Evolutionary conservation across 441 rosid species (phyloP).

Genomic region (Daphne laureola): DNA sequence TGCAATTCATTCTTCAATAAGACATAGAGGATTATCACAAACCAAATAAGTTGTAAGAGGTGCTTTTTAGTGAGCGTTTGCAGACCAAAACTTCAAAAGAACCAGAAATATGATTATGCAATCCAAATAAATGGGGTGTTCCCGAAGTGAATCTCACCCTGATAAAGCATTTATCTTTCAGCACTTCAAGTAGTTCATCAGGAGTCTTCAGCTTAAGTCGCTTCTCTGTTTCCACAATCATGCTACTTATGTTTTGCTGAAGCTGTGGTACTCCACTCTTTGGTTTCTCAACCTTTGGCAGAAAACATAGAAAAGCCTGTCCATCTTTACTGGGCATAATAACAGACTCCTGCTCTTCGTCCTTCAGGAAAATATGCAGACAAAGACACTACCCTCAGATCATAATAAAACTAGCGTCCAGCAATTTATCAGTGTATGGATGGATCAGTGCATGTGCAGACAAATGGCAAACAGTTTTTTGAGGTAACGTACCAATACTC

Average conservation of each 20-base stretch:
- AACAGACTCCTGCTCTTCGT: slow-evolving; percentile 71
- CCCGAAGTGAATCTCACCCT: slow-evolving; percentile 35
- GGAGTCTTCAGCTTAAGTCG: slow-evolving; percentile 72
- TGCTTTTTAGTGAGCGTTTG: too few relatives aligned
- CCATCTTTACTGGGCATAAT: slow-evolving; percentile 64
- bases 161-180: slow-evolving; percentile 50
- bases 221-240: slow-evolving; percentile 74
- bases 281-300: slow-evolving; percentile 72
- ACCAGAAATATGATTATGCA: too few relatives aligned
- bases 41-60: slow-evolving; percentile 5
- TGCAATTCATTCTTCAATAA: too few relatives aligned
- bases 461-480: too few relatives aligned
- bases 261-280: slow-evolving; percentile 35
- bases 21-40: not conserved
- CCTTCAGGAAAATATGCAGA: slow-evolving; percentile 30
- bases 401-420: too few relatives aligned
- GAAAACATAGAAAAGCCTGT: slow-evolving; percentile 47
- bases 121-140: too few relatives aligned
- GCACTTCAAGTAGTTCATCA: slow-evolving; percentile 74
- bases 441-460: not conserved
- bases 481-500: too few relatives aligned
- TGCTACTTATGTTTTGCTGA: slow-evolving; percentile 55
- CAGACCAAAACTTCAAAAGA: too few relatives aligned
- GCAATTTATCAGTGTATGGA: not conserved
- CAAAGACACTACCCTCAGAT: too few relatives aligned